Percentiles rank a stretch among this genome's conserved stretches.
phyloP scores from a whole-genome alignment of 495 filamentous ascomycete genomes.

The Neurospora cerealis region DNA sequence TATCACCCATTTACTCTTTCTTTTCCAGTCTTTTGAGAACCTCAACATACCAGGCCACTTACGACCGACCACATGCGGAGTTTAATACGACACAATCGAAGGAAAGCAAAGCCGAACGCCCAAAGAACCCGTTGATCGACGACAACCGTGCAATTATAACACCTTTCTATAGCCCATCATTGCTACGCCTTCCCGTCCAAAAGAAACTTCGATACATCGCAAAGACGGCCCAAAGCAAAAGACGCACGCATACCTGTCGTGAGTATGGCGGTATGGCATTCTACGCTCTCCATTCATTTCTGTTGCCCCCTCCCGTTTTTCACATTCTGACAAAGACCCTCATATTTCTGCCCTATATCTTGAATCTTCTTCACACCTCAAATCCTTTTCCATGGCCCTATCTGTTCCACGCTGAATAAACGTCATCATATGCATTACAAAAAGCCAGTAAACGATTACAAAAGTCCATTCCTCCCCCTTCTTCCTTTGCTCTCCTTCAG shows the following conservation, averaged over 20 bases:
- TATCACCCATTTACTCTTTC: neutral
- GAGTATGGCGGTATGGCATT: neutral
- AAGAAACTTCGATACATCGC: neutral
- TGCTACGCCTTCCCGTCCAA: neutral
- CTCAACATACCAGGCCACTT: neutral
- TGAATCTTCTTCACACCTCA: neutral
- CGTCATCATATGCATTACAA: neutral
- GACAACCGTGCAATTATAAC: neutral
- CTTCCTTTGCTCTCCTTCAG: neutral
- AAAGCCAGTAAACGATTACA: neutral
- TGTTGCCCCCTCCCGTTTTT: neutral
- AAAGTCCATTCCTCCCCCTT: neutral
- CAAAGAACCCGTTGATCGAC: neutral
- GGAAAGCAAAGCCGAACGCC: neutral
- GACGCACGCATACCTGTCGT: neutral
- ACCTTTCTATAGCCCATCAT: neutral
- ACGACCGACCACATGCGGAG: neutral
- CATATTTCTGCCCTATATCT: neutral
- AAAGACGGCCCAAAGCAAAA: neutral
- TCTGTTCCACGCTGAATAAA: neutral
- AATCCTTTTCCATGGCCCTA: neutral
- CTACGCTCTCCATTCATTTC: neutral
- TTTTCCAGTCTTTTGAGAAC: neutral
- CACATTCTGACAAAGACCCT: neutral
- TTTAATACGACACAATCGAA: neutral